Evolutionary conservation across 306 rosid species (phyloP), one percentile per base, ranked within the genome.

Genomic region (Arachis hypogaea): DNA sequence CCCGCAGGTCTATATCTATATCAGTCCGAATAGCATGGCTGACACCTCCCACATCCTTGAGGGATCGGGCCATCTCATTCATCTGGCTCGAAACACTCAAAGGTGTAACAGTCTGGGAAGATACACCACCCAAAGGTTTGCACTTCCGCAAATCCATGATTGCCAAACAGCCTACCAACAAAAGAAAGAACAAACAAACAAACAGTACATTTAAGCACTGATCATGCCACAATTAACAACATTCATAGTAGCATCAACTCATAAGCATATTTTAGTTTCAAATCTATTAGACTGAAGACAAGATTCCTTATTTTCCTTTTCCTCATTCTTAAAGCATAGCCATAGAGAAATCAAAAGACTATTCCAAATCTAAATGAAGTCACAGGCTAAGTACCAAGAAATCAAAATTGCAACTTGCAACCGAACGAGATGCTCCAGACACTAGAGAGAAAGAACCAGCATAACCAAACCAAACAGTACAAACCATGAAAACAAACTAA

Each of bases 1-100:
- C 98, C 78, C 85, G 82, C 38, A 83, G 77, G 81, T 92, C 96
- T 46, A 92, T 14, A 74, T 89, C 92, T 49, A 85, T 82, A 58
- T 83, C 85, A 75, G 86, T 79, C 67, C 65, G 79, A 67, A 80
- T 83, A 78, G 66, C 79, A 9, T 50, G 77, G 72, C 73, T 63
- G 52, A 58, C 66, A 71, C 65, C 66, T 58, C 76, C 72, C 57
- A 58, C 58, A 3, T 80, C 86, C 57, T 54, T 71, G 7, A 72
- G 68, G 45, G 86, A 29, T 12, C 70, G 88, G 45, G 75, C 82
- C 82, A 82, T 82, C 83, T 81, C 86, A 76, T 78, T 79, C 83
- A 73, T 61, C 82, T 86, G 84, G 81, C 66, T 84, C 42, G 81
- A n/a, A 78, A 89, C 79, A 54, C 77, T 85, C 68, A 77, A 65